Base-by-base conservation (phyloP, 2,329 filamentous ascomycete species). In the Calonectria naviculata region DNA sequence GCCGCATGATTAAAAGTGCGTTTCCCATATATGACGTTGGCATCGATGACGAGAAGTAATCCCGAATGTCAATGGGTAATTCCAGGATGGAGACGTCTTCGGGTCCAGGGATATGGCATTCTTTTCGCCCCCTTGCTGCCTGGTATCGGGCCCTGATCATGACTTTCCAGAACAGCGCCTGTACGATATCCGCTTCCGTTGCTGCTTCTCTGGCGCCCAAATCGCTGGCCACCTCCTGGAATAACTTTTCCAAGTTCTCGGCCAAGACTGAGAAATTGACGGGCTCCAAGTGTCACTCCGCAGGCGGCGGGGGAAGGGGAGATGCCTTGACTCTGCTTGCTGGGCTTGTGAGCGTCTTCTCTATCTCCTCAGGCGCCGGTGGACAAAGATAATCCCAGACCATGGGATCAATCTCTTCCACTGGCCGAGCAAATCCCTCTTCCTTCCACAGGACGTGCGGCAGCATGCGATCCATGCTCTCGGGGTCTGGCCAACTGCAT, bases 81-180 rank as follows among this genome's bases (percentile, higher is more conserved):
- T 85, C 83, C 9, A 84, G 69, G 41, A 83, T 80, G 1, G 80
- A 80, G 6, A 76, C 56, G 5, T 79, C 78, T 12, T 80, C 75
- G 0, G 76, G 68, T 0, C 47, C 36, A 15, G 72, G 73, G 1
- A 69, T 73, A 12, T 75, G 41, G 21, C 75, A n/a, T n/a, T n/a
- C 62, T 0, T 71, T 66, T 4, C 74, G 67, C 13, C 74, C 72
- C 19, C 65, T 76, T 2, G 77, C 81, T 1, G 81, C 80, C 1
- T 78, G 80, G 38, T 81, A 80, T 12, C 83, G 77, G 1, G 83
- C 80, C 28, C 78, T 76, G 46, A 84, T 78, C 1, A 81, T 76
- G 0, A 79, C 77, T 0, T 82, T 79, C 84, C 84, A 85, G 70
- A 84, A 80, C 49, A 85, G 81, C 0, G 83, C 84, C 68, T 84